Base-by-base conservation (phyloP, 2,329 filamentous ascomycete species). In the Pseudogymnoascus sp. region DNA sequence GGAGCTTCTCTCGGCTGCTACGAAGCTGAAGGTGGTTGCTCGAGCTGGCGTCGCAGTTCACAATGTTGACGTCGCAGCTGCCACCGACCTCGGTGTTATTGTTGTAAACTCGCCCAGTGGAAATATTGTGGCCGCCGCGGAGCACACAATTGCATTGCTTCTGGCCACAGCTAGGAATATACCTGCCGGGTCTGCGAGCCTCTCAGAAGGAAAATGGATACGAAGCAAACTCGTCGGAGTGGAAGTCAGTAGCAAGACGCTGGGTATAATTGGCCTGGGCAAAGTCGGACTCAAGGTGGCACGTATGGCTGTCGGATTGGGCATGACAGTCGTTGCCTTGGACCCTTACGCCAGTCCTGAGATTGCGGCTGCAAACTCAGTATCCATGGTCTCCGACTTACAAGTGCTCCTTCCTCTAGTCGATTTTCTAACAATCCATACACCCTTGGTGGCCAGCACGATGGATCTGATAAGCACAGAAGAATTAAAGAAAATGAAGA, bases 281-380 rank as follows among this genome's bases (percentile, higher is more conserved):
- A 93, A 93, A 77, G 89, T 93, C 28, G 90, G 90, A 21, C 80
- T 93, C 71, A 89, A 88, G 60, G 90, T 93, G 14, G 90, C 90
- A 16, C 81, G 88, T n/a, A 88, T 91, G 78, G 89, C 88, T 7
- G 87, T 87, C 61, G 89, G 90, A 0, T 76, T 93, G 25, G 88
- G 88, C 0, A 93, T 93, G 90, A 83, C 83, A 43, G 83, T 93
- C 11, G 75, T 87, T 14, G 90, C 88, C 0, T 83, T 89, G 60
- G 90, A 93, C 68, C 90, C 90, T 0, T 93, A 91, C 71, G 89
- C 90, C 1, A 89, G 88, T 65, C 80, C 83, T 0, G 85, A 88
- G n/a, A 81, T 93, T 41, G 89, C 89, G 2, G 79, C 81, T 3
- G 81, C 87, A 18, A 87, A 86, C 1, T 87, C 86, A 5, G 89